These are phyloP conservation scores for Pulicaria dysenterica DNA, from an alignment of 129 eudicot species.

Conservation along the genomic window DNA sequence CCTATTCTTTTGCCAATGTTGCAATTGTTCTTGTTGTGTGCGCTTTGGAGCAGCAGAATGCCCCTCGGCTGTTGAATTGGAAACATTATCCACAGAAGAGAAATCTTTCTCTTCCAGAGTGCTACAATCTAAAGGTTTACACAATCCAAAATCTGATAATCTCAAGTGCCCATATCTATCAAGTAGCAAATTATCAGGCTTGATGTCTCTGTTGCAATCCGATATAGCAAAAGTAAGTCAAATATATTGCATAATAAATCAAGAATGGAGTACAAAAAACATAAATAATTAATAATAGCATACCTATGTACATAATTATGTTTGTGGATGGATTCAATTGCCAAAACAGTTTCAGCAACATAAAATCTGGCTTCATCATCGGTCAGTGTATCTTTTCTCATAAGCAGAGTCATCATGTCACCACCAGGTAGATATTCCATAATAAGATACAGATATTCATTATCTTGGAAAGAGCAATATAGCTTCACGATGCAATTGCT, in stretches of 20 bases:
- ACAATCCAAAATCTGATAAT: conserved; percentile 84
- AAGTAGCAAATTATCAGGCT: conserved; percentile 91
- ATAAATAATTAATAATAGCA: neutral
- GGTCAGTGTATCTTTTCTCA: conserved; percentile 83
- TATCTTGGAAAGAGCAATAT: conserved; percentile 92
- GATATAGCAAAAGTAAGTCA: conserved; percentile 17
- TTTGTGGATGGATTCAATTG: conserved; percentile 92
- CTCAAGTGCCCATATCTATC: conserved; percentile 87
- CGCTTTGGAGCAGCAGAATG: conserved; percentile 64
- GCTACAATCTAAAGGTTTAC: conserved; percentile 91
- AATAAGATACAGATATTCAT: conserved; percentile 73
- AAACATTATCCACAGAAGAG: conserved; percentile 42
- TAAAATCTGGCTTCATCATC: conserved; percentile 89
- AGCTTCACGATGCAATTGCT: conserved; percentile 92
- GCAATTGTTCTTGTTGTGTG: conserved; percentile 86
- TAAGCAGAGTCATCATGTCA: conserved; percentile 87
- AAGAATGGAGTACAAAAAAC: neutral
- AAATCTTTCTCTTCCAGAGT: conserved; percentile 77
- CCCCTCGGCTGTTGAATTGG: conserved; percentile 46
- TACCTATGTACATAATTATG: conserved; percentile 88
- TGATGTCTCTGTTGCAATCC: conserved; percentile 74
- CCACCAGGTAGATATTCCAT: conserved; percentile 99
- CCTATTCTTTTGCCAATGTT: conserved; percentile 95
- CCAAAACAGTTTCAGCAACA: conserved; percentile 89
- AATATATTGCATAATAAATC: conserved; percentile 7